Percentiles rank a stretch among this genome's conserved stretches.
These are phyloP conservation scores for Lactarius quietus DNA, from an alignment of 768 basidiomycete species.

Conservation along the genomic window DNA sequence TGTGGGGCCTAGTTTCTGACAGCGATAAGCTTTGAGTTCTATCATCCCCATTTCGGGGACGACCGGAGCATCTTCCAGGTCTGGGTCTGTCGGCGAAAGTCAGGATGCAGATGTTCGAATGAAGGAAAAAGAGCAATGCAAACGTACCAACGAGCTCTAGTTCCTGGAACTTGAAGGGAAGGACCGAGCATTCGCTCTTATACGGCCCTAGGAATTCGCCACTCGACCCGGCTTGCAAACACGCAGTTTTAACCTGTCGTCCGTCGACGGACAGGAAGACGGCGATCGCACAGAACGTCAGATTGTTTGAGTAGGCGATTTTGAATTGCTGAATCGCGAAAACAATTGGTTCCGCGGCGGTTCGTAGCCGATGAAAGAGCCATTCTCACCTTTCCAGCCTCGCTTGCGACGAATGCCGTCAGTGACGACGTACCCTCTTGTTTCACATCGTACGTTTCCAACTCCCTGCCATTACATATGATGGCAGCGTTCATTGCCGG, in stretches of 20 bases:
- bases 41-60: conserved; percentile 12
- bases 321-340: conserved; percentile 6
- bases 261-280: background rate
- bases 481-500: background rate
- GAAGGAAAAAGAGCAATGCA: background rate
- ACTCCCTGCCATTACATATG: conserved; percentile 1
- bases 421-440: background rate
- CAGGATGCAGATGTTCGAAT: background rate
- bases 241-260: background rate
- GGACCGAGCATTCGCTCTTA: background rate
- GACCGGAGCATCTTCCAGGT: background rate
- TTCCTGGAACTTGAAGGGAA: conserved; percentile 12
- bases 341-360: background rate
- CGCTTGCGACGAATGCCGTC: conserved; percentile 11
- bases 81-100: background rate
- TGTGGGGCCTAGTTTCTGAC: no score
- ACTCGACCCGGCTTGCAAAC: background rate
- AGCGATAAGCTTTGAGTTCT: conserved; percentile 5
- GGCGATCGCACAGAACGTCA: background rate
- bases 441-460: conserved; percentile 1
- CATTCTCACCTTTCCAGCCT: conserved; percentile 13
- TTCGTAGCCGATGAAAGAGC: background rate
- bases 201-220: background rate
- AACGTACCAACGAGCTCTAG: conserved; percentile 1
- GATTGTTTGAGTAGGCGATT: background rate